These are phyloP conservation scores for Nicotiana paniculata DNA, from an alignment of 257 asterid species.

Conservation along the genomic window DNA sequence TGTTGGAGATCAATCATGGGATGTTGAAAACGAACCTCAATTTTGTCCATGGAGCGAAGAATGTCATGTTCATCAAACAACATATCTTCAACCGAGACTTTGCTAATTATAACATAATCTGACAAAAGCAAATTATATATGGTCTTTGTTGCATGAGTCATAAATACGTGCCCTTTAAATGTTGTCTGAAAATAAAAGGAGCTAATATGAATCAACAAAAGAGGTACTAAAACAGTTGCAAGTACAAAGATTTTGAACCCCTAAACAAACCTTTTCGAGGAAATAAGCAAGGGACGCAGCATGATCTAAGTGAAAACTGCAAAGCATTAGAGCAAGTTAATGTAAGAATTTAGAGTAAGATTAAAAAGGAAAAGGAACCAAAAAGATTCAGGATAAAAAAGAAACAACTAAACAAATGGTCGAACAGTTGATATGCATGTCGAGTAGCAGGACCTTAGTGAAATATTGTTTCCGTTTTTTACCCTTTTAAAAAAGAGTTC, in stretches of 20 bases:
- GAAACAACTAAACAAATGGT: neutral
- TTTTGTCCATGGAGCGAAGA: constrained; percentile 76
- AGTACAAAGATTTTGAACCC: neutral
- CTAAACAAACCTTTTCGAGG: constrained; percentile 69
- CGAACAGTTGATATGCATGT: neutral
- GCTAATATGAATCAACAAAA: constrained; percentile 10
- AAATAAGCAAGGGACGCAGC: constrained; percentile 99
- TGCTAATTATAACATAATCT: constrained; percentile 96
- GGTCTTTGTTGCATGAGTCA: constrained; percentile 98
- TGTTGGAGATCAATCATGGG: neutral
- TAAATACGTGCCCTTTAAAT: constrained; percentile 84
- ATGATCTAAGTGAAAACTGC: constrained; percentile 99
- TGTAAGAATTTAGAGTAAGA: neutral
- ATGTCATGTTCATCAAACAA: constrained; percentile 80
- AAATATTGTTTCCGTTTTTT: too few relatives aligned
- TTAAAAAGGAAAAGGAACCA: neutral
- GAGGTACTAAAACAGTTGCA: neutral
- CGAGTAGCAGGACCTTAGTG: neutral
- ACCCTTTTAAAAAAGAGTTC: too few relatives aligned
- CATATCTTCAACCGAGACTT: constrained; percentile 97
- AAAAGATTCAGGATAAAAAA: neutral
- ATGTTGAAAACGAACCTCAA: constrained; percentile 58
- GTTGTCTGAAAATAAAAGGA: constrained; percentile 52
- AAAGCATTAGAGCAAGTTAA: constrained; percentile 7
- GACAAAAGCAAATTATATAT: constrained; percentile 85